Base-by-base conservation (phyloP, 2,329 filamentous ascomycete species). In the Whalleya microplaca region DNA sequence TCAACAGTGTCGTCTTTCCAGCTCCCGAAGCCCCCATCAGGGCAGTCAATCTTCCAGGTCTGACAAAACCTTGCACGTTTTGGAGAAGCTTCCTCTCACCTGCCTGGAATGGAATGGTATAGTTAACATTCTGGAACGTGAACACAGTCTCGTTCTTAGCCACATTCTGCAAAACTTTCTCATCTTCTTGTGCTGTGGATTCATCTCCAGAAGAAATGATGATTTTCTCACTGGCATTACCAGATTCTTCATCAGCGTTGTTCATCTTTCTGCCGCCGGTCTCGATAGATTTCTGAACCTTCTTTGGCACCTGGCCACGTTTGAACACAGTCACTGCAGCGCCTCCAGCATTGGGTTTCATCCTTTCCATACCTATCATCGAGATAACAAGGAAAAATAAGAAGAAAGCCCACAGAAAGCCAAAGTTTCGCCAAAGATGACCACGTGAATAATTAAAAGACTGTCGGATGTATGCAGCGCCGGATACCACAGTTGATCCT, bases 61-160 rank as follows among this genome's bases (percentile, higher is more conserved):
- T 89, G 43, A 95, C 90, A 80, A 88, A 94, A n/a, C 91, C 91
- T 65, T 93, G 87, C 1, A 94, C 87, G 58, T 92, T 81, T 57
- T 92, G 84, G 19, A 95, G 76, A 51, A 95, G 82, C 47, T 86
- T 84, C 19, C 89, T 82, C n/a, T 82, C 75, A 48, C 90, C 84
- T 2, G 80, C 79, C 66, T 91, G 90, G 58, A 73, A 75, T 10
- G 77, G 77, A 2, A 80, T 78, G 0, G 73, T 79, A 58, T 83
- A 83, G 48, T 79, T 78, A 53, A 83, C 73, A 42, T 81, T 71
- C 59, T 76, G 75, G 54, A 81, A 82, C 0, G 83, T 84, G 49
- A 86, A 81, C 2, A 84, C 75, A 0, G 79, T 79, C 48, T 88
- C 84, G 58, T 88, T 88, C 66, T 83, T 84, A 1, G 83, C 83